These are phyloP conservation scores for Oenanthe sinensis DNA, from an alignment of 129 eudicot species.

Conservation along the genomic window DNA sequence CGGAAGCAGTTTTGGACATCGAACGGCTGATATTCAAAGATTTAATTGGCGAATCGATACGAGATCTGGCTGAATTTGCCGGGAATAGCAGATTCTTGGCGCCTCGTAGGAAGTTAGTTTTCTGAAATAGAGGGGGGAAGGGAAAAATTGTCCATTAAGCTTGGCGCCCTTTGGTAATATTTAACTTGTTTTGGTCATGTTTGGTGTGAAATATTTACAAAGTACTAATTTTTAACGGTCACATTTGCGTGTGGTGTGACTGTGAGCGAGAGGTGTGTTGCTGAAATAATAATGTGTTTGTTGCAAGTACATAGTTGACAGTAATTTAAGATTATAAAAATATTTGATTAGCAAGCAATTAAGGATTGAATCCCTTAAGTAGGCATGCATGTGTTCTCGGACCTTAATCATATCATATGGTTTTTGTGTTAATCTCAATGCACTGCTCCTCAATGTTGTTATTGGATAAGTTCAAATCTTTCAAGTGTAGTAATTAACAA, in stretches of 20 bases:
- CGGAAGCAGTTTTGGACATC: constrained; percentile 59
- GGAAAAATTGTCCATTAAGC: neutral
- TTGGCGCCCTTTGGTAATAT: constrained; percentile 4
- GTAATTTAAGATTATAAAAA: neutral
- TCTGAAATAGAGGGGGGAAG: constrained; percentile 22
- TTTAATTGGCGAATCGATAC: constrained; percentile 52
- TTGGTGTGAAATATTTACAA: constrained; percentile 7
- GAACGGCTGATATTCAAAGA: constrained; percentile 83
- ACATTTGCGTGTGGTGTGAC: neutral
- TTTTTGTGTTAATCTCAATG: neutral
- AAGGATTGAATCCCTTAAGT: neutral
- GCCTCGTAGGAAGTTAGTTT: constrained; percentile 68
- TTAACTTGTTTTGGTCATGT: constrained; percentile 7
- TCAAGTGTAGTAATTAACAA: no score
- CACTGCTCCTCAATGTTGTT: neutral
- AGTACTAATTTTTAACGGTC: constrained; percentile 11
- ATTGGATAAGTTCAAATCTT: no score
- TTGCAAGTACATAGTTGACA: neutral
- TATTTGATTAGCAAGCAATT: neutral
- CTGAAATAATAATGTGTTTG: constrained; percentile 6
- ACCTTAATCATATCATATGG: neutral
- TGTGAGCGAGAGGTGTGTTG: neutral
- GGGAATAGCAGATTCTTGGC: constrained; percentile 26
- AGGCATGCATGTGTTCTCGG: neutral
- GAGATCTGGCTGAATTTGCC: constrained; percentile 47